These are phyloP conservation scores for Thuja plicata DNA, from an alignment of 83 land plant genomes.

Conservation along the genomic window DNA sequence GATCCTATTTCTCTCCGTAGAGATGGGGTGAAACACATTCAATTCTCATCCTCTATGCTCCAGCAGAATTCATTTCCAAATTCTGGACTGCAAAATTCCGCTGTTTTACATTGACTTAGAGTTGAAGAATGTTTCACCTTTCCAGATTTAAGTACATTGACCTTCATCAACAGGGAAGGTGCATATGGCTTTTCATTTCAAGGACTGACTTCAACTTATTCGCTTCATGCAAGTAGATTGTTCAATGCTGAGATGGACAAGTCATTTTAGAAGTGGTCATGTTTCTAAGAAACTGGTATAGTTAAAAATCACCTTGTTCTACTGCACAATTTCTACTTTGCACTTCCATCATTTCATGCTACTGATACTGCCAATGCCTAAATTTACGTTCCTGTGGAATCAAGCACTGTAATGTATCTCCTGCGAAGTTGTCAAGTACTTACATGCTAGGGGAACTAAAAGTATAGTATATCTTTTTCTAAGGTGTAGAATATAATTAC, in stretches of 20 bases:
- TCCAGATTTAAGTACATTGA: background rate
- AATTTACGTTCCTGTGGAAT: background rate
- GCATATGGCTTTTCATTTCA: background rate
- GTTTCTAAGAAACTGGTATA: background rate
- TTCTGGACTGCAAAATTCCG: background rate
- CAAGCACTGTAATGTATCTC: background rate
- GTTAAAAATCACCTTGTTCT: background rate
- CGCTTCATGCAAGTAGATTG: background rate
- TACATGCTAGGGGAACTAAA: background rate
- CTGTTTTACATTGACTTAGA: background rate
- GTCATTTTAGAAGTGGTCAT: background rate
- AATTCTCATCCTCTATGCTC: slow-evolving; percentile 7
- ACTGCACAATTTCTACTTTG: slow-evolving; percentile 8
- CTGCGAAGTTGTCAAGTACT: background rate
- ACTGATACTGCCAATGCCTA: background rate
- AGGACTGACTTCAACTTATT: background rate
- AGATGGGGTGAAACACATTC: slow-evolving; percentile 54
- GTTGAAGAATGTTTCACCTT: background rate
- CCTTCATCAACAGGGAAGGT: background rate
- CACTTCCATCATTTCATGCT: background rate
- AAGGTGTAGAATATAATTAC: background rate
- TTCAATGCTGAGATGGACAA: background rate
- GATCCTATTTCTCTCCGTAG: slow-evolving; percentile 79
- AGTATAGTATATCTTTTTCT: background rate
- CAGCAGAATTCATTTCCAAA: background rate